Evolutionary conservation across 2,329 filamentous ascomycete species (phyloP), one percentile per base, ranked within the genome.

Genomic region (Penicillium fuscoglaucum): DNA sequence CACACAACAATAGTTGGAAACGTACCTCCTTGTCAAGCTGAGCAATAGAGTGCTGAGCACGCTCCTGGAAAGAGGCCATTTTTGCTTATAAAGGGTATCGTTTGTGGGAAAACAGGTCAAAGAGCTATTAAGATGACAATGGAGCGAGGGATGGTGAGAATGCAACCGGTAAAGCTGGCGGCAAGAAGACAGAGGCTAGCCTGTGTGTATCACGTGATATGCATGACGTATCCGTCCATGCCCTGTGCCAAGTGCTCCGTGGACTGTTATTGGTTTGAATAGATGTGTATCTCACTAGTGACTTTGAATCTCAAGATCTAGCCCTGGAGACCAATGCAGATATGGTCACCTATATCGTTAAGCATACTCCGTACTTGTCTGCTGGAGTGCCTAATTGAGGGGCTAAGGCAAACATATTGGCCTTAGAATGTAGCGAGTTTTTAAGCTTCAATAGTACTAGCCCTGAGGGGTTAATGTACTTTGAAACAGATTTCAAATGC

Each of bases 1-100:
- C 62, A 68, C 60, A 48, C 44, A 46, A 65, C 63, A 67, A 61
- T 61, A 60, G 51, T 41, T 47, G 13, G 61, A 64, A 59, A 74
- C 81, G 67, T 74, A 87, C 84, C 82, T 86, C 84, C 78, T 88
- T 88, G 80, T 88, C 86, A 72, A 88, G 84, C 79, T 87, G 84
- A 68, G 83, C 83, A 68, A 88, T 82, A 67, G 85, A 81, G 74
- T 87, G 81, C 77, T 86, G 83, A 68, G 83, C 83, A 75, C 82
- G 81, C 69, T 87, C 84, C 75, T 87, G 84, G 78, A 86, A 82
- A 72, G 82, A 70, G 61, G 74, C 73, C 74, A 76, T 75, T 69
- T 68, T 61, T 52, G 47, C 26, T 59, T 51, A 58, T 66, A 60
- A 39, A 47, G 19, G 45, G 41, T 57, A 40, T 53, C 13, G 49